Evolutionary conservation across 106 monocot genomes (phyloP).

Genomic region (Apostasia ramifera): DNA sequence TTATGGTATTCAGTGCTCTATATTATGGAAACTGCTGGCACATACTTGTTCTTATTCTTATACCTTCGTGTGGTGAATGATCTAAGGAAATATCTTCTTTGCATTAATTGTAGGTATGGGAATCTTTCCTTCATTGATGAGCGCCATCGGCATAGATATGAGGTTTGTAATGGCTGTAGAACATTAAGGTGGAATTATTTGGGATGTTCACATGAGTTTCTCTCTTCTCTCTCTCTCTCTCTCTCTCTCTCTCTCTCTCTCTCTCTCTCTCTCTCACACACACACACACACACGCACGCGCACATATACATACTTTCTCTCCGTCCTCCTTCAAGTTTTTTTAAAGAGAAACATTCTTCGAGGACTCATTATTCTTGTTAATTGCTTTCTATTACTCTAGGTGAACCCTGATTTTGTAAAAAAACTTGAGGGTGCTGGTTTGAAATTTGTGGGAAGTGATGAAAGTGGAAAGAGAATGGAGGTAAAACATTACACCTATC

Average conservation of each 20-base stretch:
- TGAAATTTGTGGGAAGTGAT: slow-evolving; percentile 65
- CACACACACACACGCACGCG: no score
- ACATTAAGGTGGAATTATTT: no score
- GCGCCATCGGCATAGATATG: slow-evolving; percentile 81
- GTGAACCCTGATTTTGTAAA: slow-evolving; percentile 57
- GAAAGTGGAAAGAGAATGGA: slow-evolving; percentile 72
- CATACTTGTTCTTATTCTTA: not conserved
- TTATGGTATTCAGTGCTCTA: no score
- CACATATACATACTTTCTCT: no score
- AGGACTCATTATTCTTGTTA: not conserved
- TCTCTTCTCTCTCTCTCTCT: no score
- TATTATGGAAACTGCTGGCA: no score
- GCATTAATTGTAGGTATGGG: slow-evolving; percentile 33
- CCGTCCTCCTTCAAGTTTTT: not conserved
- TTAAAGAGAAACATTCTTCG: not conserved
- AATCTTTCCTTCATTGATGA: slow-evolving; percentile 56
- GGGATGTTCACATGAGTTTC: no score
- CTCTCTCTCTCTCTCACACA: no score
- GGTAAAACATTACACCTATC: slow-evolving; percentile 15
- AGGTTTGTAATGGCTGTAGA: slow-evolving; percentile 22
- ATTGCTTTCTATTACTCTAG: slow-evolving; percentile 11
- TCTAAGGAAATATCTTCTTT: not conserved
- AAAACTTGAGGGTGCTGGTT: slow-evolving; percentile 38
- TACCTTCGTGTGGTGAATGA: no score
- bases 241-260: no score